Percentiles rank a stretch among this genome's conserved stretches.
Evolutionary conservation across 768 basidiomycete genomes (phyloP).

Genomic region (Ephemerocybe angulata): DNA sequence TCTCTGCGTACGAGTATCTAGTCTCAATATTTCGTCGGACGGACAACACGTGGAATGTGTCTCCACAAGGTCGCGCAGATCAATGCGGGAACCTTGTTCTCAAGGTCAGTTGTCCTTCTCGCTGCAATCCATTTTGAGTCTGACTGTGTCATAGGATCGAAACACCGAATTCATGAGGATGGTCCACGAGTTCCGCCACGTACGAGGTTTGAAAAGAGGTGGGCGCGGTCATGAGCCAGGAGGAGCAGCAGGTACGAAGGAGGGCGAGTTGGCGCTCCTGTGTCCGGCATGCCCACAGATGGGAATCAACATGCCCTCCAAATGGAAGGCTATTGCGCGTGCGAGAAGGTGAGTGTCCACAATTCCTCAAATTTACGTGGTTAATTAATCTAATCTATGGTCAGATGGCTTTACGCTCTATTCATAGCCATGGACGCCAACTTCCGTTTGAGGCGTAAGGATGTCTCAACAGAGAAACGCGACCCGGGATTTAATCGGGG

Average conservation of each 20-base stretch:
- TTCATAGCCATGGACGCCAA: constrained; percentile 8
- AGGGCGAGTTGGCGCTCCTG: constrained; percentile 19
- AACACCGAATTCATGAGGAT: constrained; percentile 17
- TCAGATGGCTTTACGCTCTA: constrained; percentile 1
- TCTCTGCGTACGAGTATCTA: neutral
- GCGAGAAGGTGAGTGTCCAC: neutral
- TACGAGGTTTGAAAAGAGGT: constrained; percentile 15
- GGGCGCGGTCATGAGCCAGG: constrained; percentile 12
- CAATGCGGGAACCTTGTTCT: too few relatives aligned
- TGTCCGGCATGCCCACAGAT: constrained; percentile 22
- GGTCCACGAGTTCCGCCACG: constrained; percentile 18
- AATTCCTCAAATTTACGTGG: neutral
- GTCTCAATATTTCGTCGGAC: neutral
- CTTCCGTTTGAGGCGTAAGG: neutral
- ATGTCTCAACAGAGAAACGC: constrained; percentile 2
- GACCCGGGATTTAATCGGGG: constrained; percentile 8
- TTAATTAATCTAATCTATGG: neutral
- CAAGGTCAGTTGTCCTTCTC: constrained; percentile 11
- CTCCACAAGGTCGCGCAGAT: too few relatives aligned
- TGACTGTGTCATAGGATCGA: constrained; percentile 12
- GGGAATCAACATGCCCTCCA: constrained; percentile 16
- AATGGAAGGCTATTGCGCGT: constrained; percentile 13
- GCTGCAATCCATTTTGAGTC: neutral
- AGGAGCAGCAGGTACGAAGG: constrained; percentile 10
- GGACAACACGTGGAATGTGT: too few relatives aligned